Conservation (phyloP, 2,329 filamentous ascomycete species). For the Ceratocystis cacaofunesta region DNA sequence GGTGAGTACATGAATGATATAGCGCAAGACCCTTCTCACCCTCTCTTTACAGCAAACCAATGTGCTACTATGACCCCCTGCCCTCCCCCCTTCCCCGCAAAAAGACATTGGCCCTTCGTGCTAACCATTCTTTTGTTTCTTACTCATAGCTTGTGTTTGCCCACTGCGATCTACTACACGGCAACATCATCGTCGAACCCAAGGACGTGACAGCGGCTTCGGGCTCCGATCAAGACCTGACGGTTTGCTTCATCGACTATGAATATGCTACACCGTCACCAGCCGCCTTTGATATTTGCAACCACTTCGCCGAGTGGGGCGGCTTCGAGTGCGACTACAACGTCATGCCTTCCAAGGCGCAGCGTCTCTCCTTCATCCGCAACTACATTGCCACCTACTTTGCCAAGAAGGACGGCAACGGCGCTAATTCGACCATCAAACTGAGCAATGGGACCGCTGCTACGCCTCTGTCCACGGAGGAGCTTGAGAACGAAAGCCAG, state of each 20-base stretch:
- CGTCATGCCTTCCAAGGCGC: conserved; percentile 61
- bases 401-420: conserved; percentile 29
- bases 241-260: conserved; percentile 87
- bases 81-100: not conserved
- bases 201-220: conserved; percentile 18
- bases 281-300: conserved; percentile 89
- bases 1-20: conserved; percentile 32
- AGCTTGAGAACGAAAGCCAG: conserved; percentile 47
- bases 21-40: not conserved
- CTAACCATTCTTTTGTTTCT: not conserved
- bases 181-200: conserved; percentile 81
- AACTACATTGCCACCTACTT: conserved; percentile 72
- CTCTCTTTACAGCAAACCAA: not conserved
- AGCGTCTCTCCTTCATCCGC: conserved; percentile 65
- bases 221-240: conserved; percentile 24
- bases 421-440: not conserved
- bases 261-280: conserved; percentile 93
- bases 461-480: conserved; percentile 21
- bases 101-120: not conserved
- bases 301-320: conserved; percentile 97
- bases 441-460: conserved; percentile 19
- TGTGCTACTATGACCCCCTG: not conserved
- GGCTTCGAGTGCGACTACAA: conserved; percentile 89
- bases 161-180: conserved; percentile 89
- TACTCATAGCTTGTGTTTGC: conserved; percentile 62